Conservation (phyloP, 352 stramenopile species). For the Phytophthora foliorum region DNA sequence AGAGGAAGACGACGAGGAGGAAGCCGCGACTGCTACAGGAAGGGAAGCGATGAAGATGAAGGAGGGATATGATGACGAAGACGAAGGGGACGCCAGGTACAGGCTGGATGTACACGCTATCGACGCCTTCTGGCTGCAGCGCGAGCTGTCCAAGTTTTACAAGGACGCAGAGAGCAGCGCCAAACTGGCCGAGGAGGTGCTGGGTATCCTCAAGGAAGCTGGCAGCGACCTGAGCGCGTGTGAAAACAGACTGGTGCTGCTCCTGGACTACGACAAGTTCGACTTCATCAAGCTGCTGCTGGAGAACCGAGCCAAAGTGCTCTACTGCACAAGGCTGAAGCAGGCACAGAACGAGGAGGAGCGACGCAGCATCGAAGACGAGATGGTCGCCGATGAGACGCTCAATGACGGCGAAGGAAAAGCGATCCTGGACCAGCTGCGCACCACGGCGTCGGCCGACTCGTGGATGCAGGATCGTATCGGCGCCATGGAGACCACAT, state of each 20-base stretch:
- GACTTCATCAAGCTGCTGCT: conserved; percentile 99
- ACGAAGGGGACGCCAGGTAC: conserved; percentile 73
- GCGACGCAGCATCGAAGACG: conserved; percentile 90
- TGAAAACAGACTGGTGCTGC: conserved; percentile 97
- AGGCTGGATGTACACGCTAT: conserved; percentile 96
- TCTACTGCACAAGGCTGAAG: conserved; percentile 98
- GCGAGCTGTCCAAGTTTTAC: conserved; percentile 96
- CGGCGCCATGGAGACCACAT: conserved; percentile 86
- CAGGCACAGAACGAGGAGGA: conserved; percentile 95
- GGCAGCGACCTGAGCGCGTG: conserved; percentile 86
- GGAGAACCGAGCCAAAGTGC: conserved; percentile 96
- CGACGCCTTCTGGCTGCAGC: conserved; percentile 98
- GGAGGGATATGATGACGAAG: conserved; percentile 70
- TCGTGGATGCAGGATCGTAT: conserved; percentile 96
- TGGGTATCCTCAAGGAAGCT: conserved; percentile 72
- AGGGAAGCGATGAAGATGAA: conserved; percentile 81
- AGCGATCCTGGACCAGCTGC: conserved; percentile 92
- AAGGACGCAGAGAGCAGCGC: conserved; percentile 96
- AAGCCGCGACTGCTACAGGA: conserved; percentile 23
- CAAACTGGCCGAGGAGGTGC: conserved; percentile 93
- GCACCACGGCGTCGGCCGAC: conserved; percentile 90
- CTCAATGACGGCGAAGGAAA: conserved; percentile 88
- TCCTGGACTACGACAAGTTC: conserved; percentile 99
- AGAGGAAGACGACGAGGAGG: conserved; percentile 72
- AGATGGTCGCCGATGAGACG: conserved; percentile 88